Evolutionary conservation across 1,284 basidiomycete genomes (phyloP), one percentile per base, ranked within the genome.

Genomic region (Coniophora puteana): DNA sequence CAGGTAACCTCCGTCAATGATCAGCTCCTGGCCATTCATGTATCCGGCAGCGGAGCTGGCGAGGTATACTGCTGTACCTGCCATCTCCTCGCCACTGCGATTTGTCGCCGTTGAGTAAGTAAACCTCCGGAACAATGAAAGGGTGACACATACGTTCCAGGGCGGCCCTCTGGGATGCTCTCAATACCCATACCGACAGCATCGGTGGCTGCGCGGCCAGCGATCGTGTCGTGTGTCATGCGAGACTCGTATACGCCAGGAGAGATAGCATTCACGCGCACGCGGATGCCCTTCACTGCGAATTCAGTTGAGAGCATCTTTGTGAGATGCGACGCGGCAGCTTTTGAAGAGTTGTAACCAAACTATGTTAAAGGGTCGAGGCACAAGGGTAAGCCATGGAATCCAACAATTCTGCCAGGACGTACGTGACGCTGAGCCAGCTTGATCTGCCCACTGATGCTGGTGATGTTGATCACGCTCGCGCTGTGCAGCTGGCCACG

Each of bases 281-380:
- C 74, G 3, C 78, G 75, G 14, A 87, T 71, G 16, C 71, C 69
- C 51, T 80, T 79, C 40, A 88, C 63, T 2, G 79, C 78, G 41
- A 87, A 71, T 52, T 90, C 88, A 1, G 84, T 87, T 2, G 85
- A 66, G 38, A 91, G 59, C 75, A 89, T 74, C 58, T 72, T 80
- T 5, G 83, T 84, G 10, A 91, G 65, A 50, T 89, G 86, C 8
- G 79, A 73, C 4, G 76, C 76, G 1, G 86, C 89, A 0, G 82
- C 85, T 59, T 91, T 91, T 10, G 82, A 67, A 47, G 80, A 81
- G 59, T 89, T 89, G 59, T 90, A 89, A 24, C 74, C 76, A 52
- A 89, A 89, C 86, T 89, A 43, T 6, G 18, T 26, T 16, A 27
- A 3, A 22, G 36, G 30, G 29, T 16, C 22, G 17, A 22, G 21